Base-by-base conservation (phyloP, 2,329 filamentous ascomycete genomes). In the Nothophaeocryptopus gaeumannii region DNA sequence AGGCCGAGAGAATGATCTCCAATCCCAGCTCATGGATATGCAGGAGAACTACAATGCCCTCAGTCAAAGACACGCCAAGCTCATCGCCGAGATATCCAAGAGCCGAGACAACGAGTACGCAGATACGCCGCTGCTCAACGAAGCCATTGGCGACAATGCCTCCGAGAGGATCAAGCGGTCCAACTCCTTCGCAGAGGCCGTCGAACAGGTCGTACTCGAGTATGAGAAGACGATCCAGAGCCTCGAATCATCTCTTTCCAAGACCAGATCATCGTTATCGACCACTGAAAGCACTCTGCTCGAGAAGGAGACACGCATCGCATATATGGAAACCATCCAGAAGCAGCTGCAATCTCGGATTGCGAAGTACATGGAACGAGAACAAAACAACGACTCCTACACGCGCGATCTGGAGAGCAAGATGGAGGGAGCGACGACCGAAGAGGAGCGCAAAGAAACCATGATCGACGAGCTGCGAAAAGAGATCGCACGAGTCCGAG, bases 151-250 rank as follows among this genome's bases (percentile, higher is more conserved):
- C 47, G 89, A 92, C 66, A 88, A 78, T 59, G 89, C 90, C 1
- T 85, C 90, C 16, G 91, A 96, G 67, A 82, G 93, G 45, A 74
- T 97, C 57, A 95, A 96, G 67, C 85, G 93, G 35, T 99, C 95
- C 13, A 96, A 95, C 67, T 95, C 89, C 0, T 97, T 99, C 66
- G 91, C 92, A 1, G 87, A 95, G 67, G 92, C 92, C 26, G 92
- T 99, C 14, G 93, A 99, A 64, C 88, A 95, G 65, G 89, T 99
- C 15, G 89, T 99, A 2, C 75, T 97, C 41, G 93, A 99, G 71
- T 99, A 99, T 67, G 95, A 99, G 69, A 97, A 95, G 78, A 99
- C 95, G 0, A 99, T 99, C 42, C 91, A 97, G 68, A 86, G 83
- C 45, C 79, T 99, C 12, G 93, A 99, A 70, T 84, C 90, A 43